Base-by-base conservation (phyloP, 345 rosid genomes). In the Clarkia xantiana region DNA sequence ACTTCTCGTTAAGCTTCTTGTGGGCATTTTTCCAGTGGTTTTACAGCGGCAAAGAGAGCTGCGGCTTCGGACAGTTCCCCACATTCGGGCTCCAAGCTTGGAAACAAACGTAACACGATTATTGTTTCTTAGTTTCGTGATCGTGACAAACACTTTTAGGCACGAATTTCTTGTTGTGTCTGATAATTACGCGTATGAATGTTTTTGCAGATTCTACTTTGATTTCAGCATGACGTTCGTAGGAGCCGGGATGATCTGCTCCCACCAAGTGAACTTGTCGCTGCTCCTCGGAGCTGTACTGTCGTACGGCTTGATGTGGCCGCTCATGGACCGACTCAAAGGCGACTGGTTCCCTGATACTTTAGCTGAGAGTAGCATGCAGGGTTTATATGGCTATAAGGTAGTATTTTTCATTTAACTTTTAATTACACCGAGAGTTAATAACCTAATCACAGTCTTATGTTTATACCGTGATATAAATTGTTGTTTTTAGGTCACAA, bases 21-120 rank as follows among this genome's bases (percentile, higher is more conserved):
- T 90, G 95, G 97, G 95, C 83, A 1, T 73, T 79, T 69, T 90
- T 90, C 61, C 82, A 83, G 62, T 90, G 97, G 96, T 83, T 90
- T 64, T 90, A 66, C 70, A 55, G 76, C 15, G 88, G 82, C 40
- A 62, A 61, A 49, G 81, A 73, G 11, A 49, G 42, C 25, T 90
- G 97, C 60, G 95, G 97, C 3, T 90, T 90, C 62, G 49, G 79
- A 40, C 76, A 83, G 38, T 90, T 90, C 55, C 97, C 97, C 42
- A 76, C 94, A 46, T 79, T 86, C 57, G 96, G 96, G 25, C 63
- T 90, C 56, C 62, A 76, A 69, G 94, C 97, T 50, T 76, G 81
- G 86, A 86, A 78, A 62, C 82, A 83, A 55, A 79, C 97, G 95
- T 83, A 73, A 29, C 36, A 22, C 25, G 5, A 5, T 22, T 22